Conservation (phyloP, 1,284 basidiomycete genomes). For the Fomitopsis palustris region DNA sequence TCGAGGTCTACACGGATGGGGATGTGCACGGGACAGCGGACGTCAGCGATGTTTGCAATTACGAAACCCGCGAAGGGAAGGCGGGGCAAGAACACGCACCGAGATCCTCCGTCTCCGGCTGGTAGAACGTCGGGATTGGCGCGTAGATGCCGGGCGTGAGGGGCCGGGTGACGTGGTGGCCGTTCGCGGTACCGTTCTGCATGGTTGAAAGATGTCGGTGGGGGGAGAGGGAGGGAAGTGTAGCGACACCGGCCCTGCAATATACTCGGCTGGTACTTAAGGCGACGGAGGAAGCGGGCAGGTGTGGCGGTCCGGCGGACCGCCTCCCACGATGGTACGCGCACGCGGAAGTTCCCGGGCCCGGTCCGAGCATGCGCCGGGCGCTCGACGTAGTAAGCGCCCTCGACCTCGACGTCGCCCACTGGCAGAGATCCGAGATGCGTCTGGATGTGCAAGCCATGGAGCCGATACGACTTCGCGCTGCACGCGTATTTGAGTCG, state of each 20-base stretch:
- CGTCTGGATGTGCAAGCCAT: not conserved
- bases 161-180: slow-evolving; percentile 34
- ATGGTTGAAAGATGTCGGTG: not conserved
- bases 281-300: not conserved
- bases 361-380: not conserved
- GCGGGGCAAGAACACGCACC: slow-evolving; percentile 42
- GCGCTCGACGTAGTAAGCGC: not conserved
- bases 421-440: not conserved
- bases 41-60: not conserved
- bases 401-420: not conserved
- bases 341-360: not conserved
- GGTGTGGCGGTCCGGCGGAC: slow-evolving; percentile 4
- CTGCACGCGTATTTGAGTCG: not conserved
- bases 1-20: slow-evolving; percentile 52
- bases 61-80: not conserved
- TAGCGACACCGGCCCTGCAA: not conserved
- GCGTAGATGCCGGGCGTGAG: slow-evolving; percentile 79
- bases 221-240: not conserved
- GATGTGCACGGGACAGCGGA: not conserved
- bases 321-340: not conserved
- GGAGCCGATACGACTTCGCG: not conserved
- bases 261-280: slow-evolving; percentile 1
- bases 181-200: slow-evolving; percentile 12
- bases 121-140: slow-evolving; percentile 84
- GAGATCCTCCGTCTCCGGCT: slow-evolving; percentile 71